Percentiles rank a stretch among this genome's conserved stretches.
Evolutionary conservation across 2,329 filamentous ascomycete genomes (phyloP).

Genomic region (Diaporthe amygdali): DNA sequence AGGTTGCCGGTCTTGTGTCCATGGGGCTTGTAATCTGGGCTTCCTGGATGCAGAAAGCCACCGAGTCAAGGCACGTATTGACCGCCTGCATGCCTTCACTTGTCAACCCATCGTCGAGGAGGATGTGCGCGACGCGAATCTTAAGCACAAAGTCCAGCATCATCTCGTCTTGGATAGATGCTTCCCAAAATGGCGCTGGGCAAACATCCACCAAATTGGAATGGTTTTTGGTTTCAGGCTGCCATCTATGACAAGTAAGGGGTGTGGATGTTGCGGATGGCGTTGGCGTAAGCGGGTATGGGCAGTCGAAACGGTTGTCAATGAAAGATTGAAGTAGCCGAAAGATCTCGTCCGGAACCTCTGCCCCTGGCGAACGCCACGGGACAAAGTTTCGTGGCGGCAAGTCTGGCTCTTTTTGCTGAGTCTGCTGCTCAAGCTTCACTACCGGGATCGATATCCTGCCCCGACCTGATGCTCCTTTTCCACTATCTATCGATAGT

Average conservation of each 20-base stretch:
- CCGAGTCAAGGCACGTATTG: not conserved
- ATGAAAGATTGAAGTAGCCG: conserved; percentile 4
- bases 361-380: not conserved
- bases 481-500: conserved; percentile 17
- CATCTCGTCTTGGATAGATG: not conserved
- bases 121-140: conserved; percentile 11
- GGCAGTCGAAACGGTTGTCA: conserved; percentile 10
- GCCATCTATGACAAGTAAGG: not conserved
- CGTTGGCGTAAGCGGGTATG: not conserved
- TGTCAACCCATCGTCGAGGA: conserved; percentile 5
- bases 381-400: not conserved
- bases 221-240: not conserved
- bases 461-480: not conserved
- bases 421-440: not conserved
- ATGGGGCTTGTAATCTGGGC: not conserved
- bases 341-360: not conserved
- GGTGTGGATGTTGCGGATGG: not conserved
- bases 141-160: conserved; percentile 21
- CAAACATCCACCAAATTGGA: not conserved
- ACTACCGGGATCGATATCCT: conserved; percentile 7
- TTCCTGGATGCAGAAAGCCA: conserved; percentile 11
- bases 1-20: not conserved
- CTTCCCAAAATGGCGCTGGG: not conserved
- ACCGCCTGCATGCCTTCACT: not conserved
- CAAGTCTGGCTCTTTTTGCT: not conserved